Conservation (phyloP, 352 stramenopile genomes). For the Globisporangium viniferum region DNA sequence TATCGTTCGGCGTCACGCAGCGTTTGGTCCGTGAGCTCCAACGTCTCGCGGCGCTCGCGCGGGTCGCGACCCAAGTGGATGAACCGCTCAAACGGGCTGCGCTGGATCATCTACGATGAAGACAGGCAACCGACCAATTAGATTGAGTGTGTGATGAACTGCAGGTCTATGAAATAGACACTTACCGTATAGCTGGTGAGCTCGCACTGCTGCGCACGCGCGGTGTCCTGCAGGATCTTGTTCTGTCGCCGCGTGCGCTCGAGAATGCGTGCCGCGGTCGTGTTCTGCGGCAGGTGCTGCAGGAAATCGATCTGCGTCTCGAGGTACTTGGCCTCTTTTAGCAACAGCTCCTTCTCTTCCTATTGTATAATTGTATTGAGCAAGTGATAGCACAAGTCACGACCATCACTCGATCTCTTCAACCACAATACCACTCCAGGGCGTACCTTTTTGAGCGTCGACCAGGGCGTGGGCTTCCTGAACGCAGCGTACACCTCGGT, state of each 20-base stretch:
- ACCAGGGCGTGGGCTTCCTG: too few species aligned
- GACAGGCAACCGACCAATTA: background rate
- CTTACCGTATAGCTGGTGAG: conserved; percentile 18
- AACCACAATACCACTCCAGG: too few species aligned
- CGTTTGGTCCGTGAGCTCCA: conserved; percentile 1
- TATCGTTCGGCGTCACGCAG: conserved; percentile 4
- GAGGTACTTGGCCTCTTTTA: conserved; percentile 13
- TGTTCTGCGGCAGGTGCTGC: conserved; percentile 8
- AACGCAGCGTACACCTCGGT: too few species aligned
- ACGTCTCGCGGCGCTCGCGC: background rate
- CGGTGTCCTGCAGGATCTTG: conserved; percentile 6
- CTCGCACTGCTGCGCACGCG: conserved; percentile 12
- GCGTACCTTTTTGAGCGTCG: too few species aligned
- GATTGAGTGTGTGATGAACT: too few species aligned
- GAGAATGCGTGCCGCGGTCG: background rate
- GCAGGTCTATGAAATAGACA: too few species aligned
- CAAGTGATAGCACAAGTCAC: too few species aligned
- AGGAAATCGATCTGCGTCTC: conserved; percentile 13
- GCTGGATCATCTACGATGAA: background rate
- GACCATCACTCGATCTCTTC: too few species aligned
- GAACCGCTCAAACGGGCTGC: background rate
- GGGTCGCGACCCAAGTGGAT: background rate
- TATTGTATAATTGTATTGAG: too few species aligned
- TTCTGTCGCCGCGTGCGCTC: conserved; percentile 9
- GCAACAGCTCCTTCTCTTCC: conserved; percentile 17